A percentile compares a stretch with the other conserved stretches of the same genome.
phyloP scores from a whole-genome alignment of 2,329 filamentous ascomycete genomes.

The Trichoderma cornu-damae region DNA sequence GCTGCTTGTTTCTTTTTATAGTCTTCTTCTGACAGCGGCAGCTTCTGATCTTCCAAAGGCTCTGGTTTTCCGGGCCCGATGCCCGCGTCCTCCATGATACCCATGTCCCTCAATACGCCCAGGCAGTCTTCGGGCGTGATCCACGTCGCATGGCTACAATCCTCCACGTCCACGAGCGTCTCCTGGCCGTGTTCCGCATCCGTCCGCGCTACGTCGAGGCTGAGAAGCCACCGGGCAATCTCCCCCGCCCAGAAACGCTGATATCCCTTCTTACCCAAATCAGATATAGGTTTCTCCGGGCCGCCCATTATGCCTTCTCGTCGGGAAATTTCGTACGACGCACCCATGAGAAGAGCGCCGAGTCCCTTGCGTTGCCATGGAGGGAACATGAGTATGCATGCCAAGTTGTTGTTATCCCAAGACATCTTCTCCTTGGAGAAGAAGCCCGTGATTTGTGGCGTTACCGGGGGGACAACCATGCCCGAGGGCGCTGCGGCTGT shows the following conservation, averaged over 20 bases:
- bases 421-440: slow-evolving; percentile 99
- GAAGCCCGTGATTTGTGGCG: slow-evolving; percentile 70
- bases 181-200: slow-evolving; percentile 30
- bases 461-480: slow-evolving; percentile 12
- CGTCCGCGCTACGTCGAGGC: slow-evolving; percentile 35
- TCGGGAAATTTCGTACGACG: slow-evolving; percentile 86
- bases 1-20: slow-evolving; percentile 20
- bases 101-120: slow-evolving; percentile 73
- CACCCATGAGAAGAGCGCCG: slow-evolving; percentile 82
- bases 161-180: slow-evolving; percentile 58
- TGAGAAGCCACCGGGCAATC: slow-evolving; percentile 64
- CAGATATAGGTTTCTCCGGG: slow-evolving; percentile 88
- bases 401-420: slow-evolving; percentile 97
- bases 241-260: slow-evolving; percentile 80
- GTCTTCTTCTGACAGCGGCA: slow-evolving; percentile 4
- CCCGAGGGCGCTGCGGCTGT: slow-evolving; percentile 24
- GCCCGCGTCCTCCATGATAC: slow-evolving; percentile 56
- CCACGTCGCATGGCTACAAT: slow-evolving; percentile 73
- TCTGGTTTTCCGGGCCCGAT: slow-evolving; percentile 39
- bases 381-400: slow-evolving; percentile 92
- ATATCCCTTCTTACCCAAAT: slow-evolving; percentile 79
- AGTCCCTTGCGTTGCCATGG: slow-evolving; percentile 91
- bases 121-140: slow-evolving; percentile 83
- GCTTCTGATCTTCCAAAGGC: slow-evolving; percentile 20
- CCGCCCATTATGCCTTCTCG: slow-evolving; percentile 81